Base-by-base conservation (phyloP, 352 stramenopile species). In the Albugo candida region DNA sequence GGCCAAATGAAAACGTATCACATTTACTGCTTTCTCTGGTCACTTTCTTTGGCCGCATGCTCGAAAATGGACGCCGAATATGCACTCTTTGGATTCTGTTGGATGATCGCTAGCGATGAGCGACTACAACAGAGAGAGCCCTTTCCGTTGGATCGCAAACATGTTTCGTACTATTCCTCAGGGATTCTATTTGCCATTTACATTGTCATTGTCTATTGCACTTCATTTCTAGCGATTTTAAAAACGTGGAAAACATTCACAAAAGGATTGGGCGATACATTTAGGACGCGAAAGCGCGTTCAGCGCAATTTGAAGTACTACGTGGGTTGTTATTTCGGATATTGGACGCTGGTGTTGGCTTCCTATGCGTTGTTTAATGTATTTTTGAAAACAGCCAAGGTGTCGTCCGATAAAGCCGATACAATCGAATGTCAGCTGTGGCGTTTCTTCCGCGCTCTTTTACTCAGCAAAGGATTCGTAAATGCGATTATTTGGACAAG, bases 301-400 rank as follows among this genome's bases (percentile, higher is more conserved):
- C 75, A 85, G 43, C 66, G 75, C 1, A 72, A 88, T 42, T 63
- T 88, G 24, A 88, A 88, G 56, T 88, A 88, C 58, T 88, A 88
- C 41, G 75, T 88, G n/a, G 75, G 72, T 13, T 85, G 71, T 52
- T 88, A 85, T 54, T 83, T 88, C 44, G 71, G 73, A 19, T 88
- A 84, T 55, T 88, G 75, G 75, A 88, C 75, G 1, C 49, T 83
- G 13, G 75, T 88, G 11, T 49, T 88, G 0, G 61, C 67, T 2
- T 80, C 61, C 18, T 88, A 85, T 47, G 70, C 62, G 1, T 50
- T 79, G 0, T 88, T 85, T 49, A 80, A 58, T 37, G 40, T 88
- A 34, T 49, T 83, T 5, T 70, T 73, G 19, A 55, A 60, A 43
- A 47, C 43, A 2, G 40, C 35, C 17, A 13, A 51, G 14, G 18